Base-by-base conservation (phyloP, 2,329 filamentous ascomycete species). In the Ophiocordyceps camponoti-saundersi region DNA sequence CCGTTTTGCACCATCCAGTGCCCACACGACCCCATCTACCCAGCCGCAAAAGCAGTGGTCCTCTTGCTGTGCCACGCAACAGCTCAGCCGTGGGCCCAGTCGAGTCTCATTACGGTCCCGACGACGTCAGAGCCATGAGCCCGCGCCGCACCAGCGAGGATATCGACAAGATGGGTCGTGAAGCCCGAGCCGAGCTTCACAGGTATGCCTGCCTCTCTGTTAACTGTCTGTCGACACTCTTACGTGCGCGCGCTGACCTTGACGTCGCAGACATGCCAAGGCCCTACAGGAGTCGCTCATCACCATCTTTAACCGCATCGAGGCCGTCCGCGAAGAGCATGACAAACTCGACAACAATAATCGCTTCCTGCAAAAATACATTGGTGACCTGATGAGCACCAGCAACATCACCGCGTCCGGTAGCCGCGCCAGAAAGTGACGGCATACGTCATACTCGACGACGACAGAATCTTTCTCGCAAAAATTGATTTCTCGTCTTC, bases 261-360 rank as follows among this genome's bases (percentile, higher is more conserved):
- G 2, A 6, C 26, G 26, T 29, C 26, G 15, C 58, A 95, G 89
- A 62, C 88, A 95, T 66, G 89, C 90, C 49, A 86, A 87, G 63
- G 77, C 79, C 44, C 71, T 96, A 26, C 92, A 98, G 65, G 85
- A 88, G 47, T 94, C 87, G 26, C 77, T 98, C 32, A 73, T 93
- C 51, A 85, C 83, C 52, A 83, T 96, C 42, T 87, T 95, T 53
- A 86, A 95, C 64, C 84, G 88, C 46, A 93, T 96, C 61, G 92
- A 98, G 60, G 85, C 86, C 29, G 89, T 96, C 52, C 86, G 88
- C 63, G 82, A 85, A 55, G 90, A 96, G 60, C 89, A 98, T 60
- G 87, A 95, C 67, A 95, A 95, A 65, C 79, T 98, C 47, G 89
- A 96, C 64, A 92, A 77, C 63, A 89, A 95, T 63, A 98, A 98